Base-by-base conservation (phyloP, 139 green algal genomes). In the Chlamydomonas asymmetrica region DNA sequence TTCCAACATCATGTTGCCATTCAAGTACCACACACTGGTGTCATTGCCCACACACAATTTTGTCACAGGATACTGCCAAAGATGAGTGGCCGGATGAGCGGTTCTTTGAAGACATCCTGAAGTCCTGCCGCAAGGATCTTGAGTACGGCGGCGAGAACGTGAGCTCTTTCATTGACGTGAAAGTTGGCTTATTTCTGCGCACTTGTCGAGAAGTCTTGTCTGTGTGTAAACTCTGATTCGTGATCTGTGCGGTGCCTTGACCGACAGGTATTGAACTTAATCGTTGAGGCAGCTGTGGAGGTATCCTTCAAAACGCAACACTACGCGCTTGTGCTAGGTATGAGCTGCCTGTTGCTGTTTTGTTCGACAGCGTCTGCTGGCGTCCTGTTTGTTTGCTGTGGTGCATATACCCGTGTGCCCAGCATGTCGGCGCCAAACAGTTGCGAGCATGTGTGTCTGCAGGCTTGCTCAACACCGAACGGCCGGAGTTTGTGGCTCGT, bases 291-390 rank as follows among this genome's bases (percentile, higher is more conserved):
- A 65, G 80, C 80, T n/a, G 75, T 87, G 34, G 84, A 94, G 70
- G 61, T 96, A 22, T 72, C 82, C 13, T 76, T 84, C 65, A 97
- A 97, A 75, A 90, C 85, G 3, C 82, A 83, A 0, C 71, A 93
- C 52, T 97, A 96, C 60, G 85, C 87, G 8, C 78, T 93, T 27
- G 79, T 97, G 20, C 73, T 89, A 10, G 92, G 91, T 93, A 49
- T 35, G 39, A 32, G 38, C 8, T 65, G n/a, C 48, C 22, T 40
- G 38, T 27, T 72, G 61, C 32, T 62, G 32, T 32, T 43, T 16
- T 18, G 4, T 40, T 13, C 22, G n/a, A n/a, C n/a, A n/a, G n/a
- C n/a, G n/a, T n/a, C n/a, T n/a, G n/a, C n/a, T n/a, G n/a, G n/a
- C n/a, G n/a, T n/a, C n/a, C n/a, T n/a, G n/a, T n/a, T n/a, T n/a